Base-by-base conservation (phyloP, 192 early-diverging fungal genomes). In the Backusella westeae region DNA sequence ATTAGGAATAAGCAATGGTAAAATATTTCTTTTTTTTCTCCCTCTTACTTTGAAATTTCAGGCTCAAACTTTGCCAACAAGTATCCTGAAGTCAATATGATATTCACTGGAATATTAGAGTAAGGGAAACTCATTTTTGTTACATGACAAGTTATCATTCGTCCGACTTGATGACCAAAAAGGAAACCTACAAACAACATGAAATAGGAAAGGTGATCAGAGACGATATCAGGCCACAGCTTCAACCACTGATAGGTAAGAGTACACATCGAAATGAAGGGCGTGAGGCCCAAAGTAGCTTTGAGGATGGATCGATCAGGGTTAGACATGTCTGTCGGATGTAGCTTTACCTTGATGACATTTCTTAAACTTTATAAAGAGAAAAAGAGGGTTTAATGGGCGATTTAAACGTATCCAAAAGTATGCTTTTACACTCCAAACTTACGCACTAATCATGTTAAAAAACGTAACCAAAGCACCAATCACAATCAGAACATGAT, bases 101-200 rank as follows among this genome's bases (percentile, higher is more conserved):
- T 84, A 77, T 86, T 86, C 39, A 91, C 82, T 34, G 77, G 76
- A 17, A 74, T 23, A 80, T 94, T 92, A 71, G 87, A 83, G 72
- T 89, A 86, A 2, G 95, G 95, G 85, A 95, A 97, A 15, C 90
- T 87, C 56, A 92, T 88, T 32, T 94, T 91, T 12, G 90, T 88
- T 34, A 96, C 92, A 76, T 97, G 96, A 35, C 94, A 92, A 26
- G 94, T 87, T 80, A 97, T 96, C 77, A 97, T 94, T 52, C 88
- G 84, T 26, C 93, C 93, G 36, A 96, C 94, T 44, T 92, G 92
- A 79, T 94, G 92, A 59, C 93, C 94, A 77, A 93, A 93, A 26
- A 91, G 87, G 71, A 93, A 90, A 63, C 93, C 90, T 39, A 93
- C 85, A 75, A 90, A 88, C 19, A 90, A 74, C 59, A 90, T 77